Base-by-base conservation (phyloP, 2,329 filamentous ascomycete genomes). In the Sporothrix schenckii region DNA sequence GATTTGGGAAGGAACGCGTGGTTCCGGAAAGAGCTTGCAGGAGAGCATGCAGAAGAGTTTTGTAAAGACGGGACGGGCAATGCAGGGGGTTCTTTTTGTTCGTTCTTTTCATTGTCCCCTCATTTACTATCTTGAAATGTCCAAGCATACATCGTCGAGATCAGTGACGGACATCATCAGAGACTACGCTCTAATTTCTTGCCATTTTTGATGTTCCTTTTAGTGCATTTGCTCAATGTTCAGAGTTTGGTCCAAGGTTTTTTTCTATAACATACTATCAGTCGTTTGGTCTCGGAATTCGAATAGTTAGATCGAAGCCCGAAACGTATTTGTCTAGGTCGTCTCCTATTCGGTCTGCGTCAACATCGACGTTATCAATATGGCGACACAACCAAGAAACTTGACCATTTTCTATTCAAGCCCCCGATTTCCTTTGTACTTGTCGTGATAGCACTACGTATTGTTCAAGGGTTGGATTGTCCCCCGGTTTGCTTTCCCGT, bases 21-120 rank as follows among this genome's bases (percentile, higher is more conserved):
- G 63, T 4, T 53, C 30, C 27, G 19, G 24, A 65, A 65, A 50
- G 61, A 65, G 61, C 41, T 50, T 65, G 61, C 60, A 65, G 60
- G 9, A 52, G 30, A 39, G 47, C 24, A 21, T 21, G 24, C 44
- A 53, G 27, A 19, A 44, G 11, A 44, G 11, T 11, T 27, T 50
- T 50, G 49, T 16, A 47, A 11, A 30, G 60, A 52, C 63, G 63
- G 63, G 27, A 68, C 52, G 16, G 52, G n/a, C 34, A 21, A 68
- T 58, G 66, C 50, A 58, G 34, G 66, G 52, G 66, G 4, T 47
- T 47, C 21, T 56, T 14, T 67, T 27, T 27, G 27, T 27, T 44
- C 19, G 19, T 39, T 61, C 19, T 61, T 11, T 9, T 44, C 19
- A 5, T 21, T 24, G 2, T 14, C 56, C 10, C 14, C 10, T 14